phyloP scores from a whole-genome alignment of 495 filamentous ascomycete genomes.

The Aspergillus conjunctus region DNA sequence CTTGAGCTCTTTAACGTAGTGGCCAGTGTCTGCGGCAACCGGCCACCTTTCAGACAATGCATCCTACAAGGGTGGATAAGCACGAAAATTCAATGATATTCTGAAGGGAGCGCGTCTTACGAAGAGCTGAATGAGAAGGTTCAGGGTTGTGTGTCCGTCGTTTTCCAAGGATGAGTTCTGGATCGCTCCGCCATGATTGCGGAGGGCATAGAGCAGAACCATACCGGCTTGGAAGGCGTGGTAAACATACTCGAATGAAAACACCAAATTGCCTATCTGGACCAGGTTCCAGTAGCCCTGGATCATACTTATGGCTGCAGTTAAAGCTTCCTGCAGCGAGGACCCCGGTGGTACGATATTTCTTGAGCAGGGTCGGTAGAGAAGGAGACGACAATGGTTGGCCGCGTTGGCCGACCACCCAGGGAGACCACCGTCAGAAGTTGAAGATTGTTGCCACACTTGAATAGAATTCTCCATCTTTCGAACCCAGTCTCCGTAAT shows the following conservation, averaged over 20 bases:
- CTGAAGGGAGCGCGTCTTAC: background rate
- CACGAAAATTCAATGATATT: background rate
- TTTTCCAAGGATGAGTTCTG: background rate
- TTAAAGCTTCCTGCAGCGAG: background rate
- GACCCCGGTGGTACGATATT: background rate
- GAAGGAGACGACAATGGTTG: background rate
- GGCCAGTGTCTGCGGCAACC: background rate
- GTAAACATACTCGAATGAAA: slow-evolving; percentile 1
- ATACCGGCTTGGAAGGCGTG: background rate
- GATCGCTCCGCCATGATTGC: background rate
- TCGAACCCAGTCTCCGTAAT: background rate
- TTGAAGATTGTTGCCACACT: background rate
- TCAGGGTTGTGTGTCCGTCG: background rate
- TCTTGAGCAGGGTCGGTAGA: background rate
- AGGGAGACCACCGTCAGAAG: background rate
- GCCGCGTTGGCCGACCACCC: background rate
- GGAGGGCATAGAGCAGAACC: background rate
- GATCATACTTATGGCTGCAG: background rate
- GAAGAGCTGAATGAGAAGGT: background rate
- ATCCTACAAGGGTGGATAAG: background rate
- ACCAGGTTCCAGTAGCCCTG: background rate
- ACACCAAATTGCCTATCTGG: background rate
- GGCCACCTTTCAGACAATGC: background rate
- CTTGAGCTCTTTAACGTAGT: background rate
- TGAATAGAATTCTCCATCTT: background rate